Evolutionary conservation across 2,329 filamentous ascomycete genomes (phyloP), one percentile per base, ranked within the genome.

Genomic region (Cyclaneusma minus): DNA sequence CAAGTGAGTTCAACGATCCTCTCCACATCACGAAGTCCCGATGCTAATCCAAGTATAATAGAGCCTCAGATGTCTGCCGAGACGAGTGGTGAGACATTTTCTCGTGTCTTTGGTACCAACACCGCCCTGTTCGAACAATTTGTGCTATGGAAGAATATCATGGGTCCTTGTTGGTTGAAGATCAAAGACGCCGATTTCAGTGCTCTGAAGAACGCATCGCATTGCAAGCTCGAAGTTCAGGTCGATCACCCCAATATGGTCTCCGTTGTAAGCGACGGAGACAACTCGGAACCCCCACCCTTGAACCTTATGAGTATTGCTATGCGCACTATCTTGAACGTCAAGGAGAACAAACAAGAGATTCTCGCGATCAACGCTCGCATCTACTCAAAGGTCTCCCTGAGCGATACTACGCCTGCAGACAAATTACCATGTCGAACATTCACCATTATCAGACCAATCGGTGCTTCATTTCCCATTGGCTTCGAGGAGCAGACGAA

Each of bases 51-150:
- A 29, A 42, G 16, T 6, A 22, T 19, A 21, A 2, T 28, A 69
- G 64, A 87, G 48, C 70, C 75, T 22, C 60, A 64, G 11, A 51
- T 98, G 18, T 65, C 82, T n/a, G 59, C 68, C 28, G 75, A 78
- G 34, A 55, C 68, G 5, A 68, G 62, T 21, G 89, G 89, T 15
- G 74, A 92, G 48, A 95, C 89, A 0, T 98, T 87, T 47, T 94
- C 87, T 2, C 81, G 82, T 37, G 76, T 93, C 13, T 98, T 98
- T 40, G 89, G 91, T 15, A 78, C 79, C 30, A 93, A 89, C 49
- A 98, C 89, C 0, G 73, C 82, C 1, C 62, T 98, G 1, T 98
- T 98, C 41, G 89, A 98, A 52, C 89, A 98, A 42, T 98, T 98
- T 46, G 89, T 98, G 12, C 64, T 98, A 4, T 94, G 85, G 80